Percentiles rank a stretch among this genome's conserved stretches.
phyloP scores from a whole-genome alignment of 2,329 filamentous ascomycete genomes.

The Pestalotiopsis sp. region DNA sequence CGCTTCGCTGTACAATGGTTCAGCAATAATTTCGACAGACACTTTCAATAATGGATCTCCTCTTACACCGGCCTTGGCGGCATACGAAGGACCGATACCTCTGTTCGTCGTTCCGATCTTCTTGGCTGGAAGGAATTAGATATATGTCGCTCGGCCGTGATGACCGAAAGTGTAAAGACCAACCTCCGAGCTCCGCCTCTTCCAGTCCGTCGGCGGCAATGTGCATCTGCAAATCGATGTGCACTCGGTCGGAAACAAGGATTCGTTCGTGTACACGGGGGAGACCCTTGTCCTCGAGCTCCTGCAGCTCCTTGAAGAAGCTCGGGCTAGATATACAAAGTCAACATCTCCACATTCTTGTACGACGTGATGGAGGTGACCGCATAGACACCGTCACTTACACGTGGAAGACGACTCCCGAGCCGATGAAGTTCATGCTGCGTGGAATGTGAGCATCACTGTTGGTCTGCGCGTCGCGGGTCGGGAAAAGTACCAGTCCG shows the following conservation, averaged over 20 bases:
- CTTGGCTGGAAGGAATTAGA: not conserved
- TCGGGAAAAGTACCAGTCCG: conserved; percentile 45
- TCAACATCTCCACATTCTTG: not conserved
- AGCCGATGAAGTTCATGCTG: conserved; percentile 71
- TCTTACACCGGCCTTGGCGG: conserved; percentile 56
- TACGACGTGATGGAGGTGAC: not conserved
- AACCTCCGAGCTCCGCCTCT: conserved; percentile 49
- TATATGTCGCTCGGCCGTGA: not conserved
- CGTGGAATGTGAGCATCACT: not conserved
- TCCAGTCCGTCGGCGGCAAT: conserved; percentile 69
- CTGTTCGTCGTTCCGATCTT: conserved; percentile 46
- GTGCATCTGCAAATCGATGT: conserved; percentile 67
- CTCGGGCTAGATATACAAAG: conserved; percentile 37
- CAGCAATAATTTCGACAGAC: not conserved
- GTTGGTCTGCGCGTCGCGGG: not conserved
- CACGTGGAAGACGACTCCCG: conserved; percentile 51
- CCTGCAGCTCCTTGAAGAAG: conserved; percentile 68
- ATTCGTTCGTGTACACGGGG: conserved; percentile 57
- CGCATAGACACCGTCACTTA: not conserved
- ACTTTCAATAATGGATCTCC: not conserved
- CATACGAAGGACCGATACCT: conserved; percentile 37
- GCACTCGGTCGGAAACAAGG: conserved; percentile 63
- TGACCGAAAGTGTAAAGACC: not conserved
- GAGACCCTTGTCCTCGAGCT: conserved; percentile 62
- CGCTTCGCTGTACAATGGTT: conserved; percentile 48